Evolutionary conservation across 1,284 basidiomycete species (phyloP).

Genomic region (Cerioporus squamosus): DNA sequence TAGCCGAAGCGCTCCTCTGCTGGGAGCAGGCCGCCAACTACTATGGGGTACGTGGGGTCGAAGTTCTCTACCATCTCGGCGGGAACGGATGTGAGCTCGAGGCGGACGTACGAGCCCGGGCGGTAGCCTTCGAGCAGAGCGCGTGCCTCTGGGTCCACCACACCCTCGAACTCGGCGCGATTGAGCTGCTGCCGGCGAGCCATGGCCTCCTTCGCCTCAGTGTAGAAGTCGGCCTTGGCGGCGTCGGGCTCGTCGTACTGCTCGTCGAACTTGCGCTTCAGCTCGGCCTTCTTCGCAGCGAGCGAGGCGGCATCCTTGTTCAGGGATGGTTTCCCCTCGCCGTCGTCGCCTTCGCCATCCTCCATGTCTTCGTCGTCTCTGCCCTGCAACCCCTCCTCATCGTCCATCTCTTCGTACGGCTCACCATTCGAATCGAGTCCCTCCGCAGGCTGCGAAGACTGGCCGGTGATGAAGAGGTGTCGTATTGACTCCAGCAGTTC

Average conservation of each 20-base stretch:
- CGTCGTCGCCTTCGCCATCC: constrained; percentile 63
- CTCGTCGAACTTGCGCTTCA: constrained; percentile 96
- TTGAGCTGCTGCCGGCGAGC: constrained; percentile 86
- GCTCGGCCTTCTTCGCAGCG: constrained; percentile 86
- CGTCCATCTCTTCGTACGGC: constrained; percentile 39
- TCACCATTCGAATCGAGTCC: constrained; percentile 37
- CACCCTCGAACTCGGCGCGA: constrained; percentile 82
- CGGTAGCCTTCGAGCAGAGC: constrained; percentile 89
- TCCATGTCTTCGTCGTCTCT: constrained; percentile 36
- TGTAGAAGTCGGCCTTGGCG: constrained; percentile 85
- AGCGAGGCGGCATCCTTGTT: constrained; percentile 54
- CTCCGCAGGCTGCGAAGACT: constrained; percentile 13
- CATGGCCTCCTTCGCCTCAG: constrained; percentile 92
- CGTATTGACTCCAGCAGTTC: constrained; percentile 87
- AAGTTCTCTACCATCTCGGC: constrained; percentile 95
- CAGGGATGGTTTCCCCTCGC: constrained; percentile 25
- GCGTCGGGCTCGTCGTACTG: constrained; percentile 92
- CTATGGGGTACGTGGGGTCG: constrained; percentile 88
- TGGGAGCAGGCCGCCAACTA: constrained; percentile 92
- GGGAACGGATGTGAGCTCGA: constrained; percentile 86
- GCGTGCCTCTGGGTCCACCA: constrained; percentile 76
- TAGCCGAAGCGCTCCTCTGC: constrained; percentile 94
- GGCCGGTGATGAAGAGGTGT: constrained; percentile 89
- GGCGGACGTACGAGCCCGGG: constrained; percentile 93
- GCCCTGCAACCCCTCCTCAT: constrained; percentile 41